phyloP scores from a whole-genome alignment of 352 stramenopile species.

The Globisporangium cystogenes region DNA sequence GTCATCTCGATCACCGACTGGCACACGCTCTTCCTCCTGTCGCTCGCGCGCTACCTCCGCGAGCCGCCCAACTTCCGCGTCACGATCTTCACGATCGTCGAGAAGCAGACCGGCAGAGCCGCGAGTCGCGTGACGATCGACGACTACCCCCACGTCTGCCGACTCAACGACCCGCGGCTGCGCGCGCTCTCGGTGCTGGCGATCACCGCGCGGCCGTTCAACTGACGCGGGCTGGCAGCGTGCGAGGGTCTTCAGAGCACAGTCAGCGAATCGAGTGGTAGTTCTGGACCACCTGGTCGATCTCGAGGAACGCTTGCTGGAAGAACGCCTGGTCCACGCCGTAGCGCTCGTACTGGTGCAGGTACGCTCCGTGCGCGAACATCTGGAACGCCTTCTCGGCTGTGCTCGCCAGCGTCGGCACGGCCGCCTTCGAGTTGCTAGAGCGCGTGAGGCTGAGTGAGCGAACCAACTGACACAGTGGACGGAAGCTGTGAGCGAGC shows the following conservation, averaged over 20 bases:
- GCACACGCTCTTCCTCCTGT: constrained; percentile 18
- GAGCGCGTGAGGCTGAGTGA: no score
- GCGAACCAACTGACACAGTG: no score
- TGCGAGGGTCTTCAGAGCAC: no score
- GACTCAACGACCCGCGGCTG: constrained; percentile 25
- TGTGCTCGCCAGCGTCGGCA: constrained; percentile 39
- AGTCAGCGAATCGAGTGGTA: constrained; percentile 25
- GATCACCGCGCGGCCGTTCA: constrained; percentile 12
- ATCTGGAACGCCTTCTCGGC: constrained; percentile 63
- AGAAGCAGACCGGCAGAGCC: not conserved
- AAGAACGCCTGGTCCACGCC: constrained; percentile 55
- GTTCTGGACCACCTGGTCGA: constrained; percentile 74
- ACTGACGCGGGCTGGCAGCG: not conserved
- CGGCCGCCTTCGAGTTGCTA: constrained; percentile 64
- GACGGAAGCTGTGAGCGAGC: no score
- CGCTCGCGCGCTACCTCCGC: constrained; percentile 9
- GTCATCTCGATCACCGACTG: constrained; percentile 16
- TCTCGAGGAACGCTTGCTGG: constrained; percentile 49
- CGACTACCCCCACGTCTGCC: constrained; percentile 17
- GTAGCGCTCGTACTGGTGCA: constrained; percentile 61
- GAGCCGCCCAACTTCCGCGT: constrained; percentile 23
- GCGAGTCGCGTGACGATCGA: constrained; percentile 4
- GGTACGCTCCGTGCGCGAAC: constrained; percentile 54
- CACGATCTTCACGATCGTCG: constrained; percentile 19
- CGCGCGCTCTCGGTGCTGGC: constrained; percentile 12